Percentiles rank a stretch among this genome's conserved stretches.
phyloP scores from a whole-genome alignment of 1,284 basidiomycete genomes.

The Thelephora terrestris region DNA sequence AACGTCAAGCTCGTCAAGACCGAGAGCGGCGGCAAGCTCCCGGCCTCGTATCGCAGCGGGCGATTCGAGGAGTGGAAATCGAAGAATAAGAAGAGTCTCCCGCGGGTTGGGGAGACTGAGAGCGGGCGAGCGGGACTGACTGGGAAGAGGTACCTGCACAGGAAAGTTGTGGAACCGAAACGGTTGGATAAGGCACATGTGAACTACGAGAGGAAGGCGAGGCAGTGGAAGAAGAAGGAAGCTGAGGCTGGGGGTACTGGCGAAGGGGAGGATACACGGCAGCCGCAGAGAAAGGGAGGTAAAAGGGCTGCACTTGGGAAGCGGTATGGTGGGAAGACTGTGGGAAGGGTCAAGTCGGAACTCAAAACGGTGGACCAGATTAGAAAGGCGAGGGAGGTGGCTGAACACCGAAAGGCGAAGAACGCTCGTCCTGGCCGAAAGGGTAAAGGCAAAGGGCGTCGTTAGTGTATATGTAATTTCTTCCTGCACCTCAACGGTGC shows the following conservation, averaged over 20 bases:
- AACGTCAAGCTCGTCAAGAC: conserved; percentile 93
- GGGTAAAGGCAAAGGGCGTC: conserved; percentile 37
- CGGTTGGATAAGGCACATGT: conserved; percentile 59
- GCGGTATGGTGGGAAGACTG: conserved; percentile 48
- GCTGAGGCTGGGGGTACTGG: conserved; percentile 18
- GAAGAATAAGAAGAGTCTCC: conserved; percentile 62
- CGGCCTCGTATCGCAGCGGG: conserved; percentile 88
- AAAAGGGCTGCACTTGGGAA: conserved; percentile 24
- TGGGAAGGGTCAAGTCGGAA: conserved; percentile 61
- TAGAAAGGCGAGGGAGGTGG: conserved; percentile 55
- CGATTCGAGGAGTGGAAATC: conserved; percentile 94
- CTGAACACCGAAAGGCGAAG: conserved; percentile 58
- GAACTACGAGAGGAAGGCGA: conserved; percentile 63
- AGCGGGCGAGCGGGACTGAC: conserved; percentile 22
- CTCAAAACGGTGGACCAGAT: conserved; percentile 82
- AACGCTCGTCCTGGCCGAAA: conserved; percentile 55
- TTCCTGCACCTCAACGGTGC: conserved; percentile 3
- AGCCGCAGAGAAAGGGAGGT: conserved; percentile 12
- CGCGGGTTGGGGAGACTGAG: conserved; percentile 77
- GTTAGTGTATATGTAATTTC: conserved; percentile 4
- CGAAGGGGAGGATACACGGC: conserved; percentile 6
- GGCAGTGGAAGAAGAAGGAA: conserved; percentile 48
- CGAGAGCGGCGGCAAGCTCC: conserved; percentile 88
- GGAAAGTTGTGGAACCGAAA: conserved; percentile 49
- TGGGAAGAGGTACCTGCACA: conserved; percentile 56